phyloP scores from a whole-genome alignment of 805 yeast genomes.

The Metschnikowia arizonensis region DNA sequence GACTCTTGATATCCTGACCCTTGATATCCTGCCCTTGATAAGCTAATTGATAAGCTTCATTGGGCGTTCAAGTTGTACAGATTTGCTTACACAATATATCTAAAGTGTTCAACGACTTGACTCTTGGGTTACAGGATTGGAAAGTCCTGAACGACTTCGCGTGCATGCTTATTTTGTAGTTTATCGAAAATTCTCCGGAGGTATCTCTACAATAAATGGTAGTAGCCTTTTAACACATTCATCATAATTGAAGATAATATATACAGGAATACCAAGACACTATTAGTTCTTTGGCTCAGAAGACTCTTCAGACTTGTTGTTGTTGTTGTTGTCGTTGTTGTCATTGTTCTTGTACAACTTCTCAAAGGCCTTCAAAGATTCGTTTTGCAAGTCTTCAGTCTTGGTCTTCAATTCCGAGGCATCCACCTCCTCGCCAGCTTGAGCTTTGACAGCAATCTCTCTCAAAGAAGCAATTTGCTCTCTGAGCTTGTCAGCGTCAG shows the following conservation, averaged over 20 bases:
- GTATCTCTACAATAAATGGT: no score
- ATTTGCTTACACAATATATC: no score
- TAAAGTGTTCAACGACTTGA: no score
- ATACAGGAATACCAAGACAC: slow-evolving; percentile 15
- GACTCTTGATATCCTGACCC: no score
- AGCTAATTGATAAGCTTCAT: no score
- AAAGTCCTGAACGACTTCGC: no score
- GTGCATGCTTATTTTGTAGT: no score
- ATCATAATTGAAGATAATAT: slow-evolving; percentile 12
- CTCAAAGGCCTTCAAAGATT: slow-evolving; percentile 73
- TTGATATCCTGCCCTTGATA: no score
- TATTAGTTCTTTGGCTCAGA: slow-evolving; percentile 28
- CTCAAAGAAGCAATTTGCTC: slow-evolving; percentile 33
- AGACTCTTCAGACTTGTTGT: slow-evolving; percentile 20
- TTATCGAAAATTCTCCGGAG: no score
- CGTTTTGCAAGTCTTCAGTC: slow-evolving; percentile 71
- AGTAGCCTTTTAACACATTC: slow-evolving; percentile 4
- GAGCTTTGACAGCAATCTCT: slow-evolving; percentile 63
- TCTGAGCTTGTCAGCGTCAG: slow-evolving; percentile 44
- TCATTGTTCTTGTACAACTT: slow-evolving; percentile 42
- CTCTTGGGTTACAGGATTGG: no score
- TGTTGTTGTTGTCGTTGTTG: slow-evolving; percentile 24
- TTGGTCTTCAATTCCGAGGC: slow-evolving; percentile 62
- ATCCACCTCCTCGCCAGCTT: slow-evolving; percentile 59
- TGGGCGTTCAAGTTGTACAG: no score